Evolutionary conservation across 2,329 filamentous ascomycete species (phyloP).

Genomic region (Fusarium cyanostomum): DNA sequence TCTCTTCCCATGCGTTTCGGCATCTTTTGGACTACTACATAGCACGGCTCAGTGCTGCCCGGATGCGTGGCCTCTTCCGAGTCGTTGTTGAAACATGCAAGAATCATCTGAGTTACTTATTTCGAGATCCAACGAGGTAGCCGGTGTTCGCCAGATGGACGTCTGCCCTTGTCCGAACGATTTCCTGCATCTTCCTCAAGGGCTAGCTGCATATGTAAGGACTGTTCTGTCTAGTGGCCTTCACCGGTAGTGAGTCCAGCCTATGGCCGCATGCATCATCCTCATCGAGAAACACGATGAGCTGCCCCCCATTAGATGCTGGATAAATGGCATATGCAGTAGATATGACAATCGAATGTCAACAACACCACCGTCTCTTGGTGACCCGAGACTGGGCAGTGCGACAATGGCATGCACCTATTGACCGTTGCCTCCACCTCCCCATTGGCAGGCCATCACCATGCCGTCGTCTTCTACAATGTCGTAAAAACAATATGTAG

Average conservation of each 20-base stretch:
- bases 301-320: conserved; percentile 9
- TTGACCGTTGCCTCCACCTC: neutral
- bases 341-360: conserved; percentile 8
- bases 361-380: conserved; percentile 1
- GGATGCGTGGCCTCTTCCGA: conserved; percentile 13
- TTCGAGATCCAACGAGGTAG: conserved; percentile 2
- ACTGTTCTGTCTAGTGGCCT: conserved; percentile 26
- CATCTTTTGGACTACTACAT: neutral
- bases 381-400: conserved; percentile 6
- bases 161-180: conserved; percentile 18
- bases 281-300: conserved; percentile 16
- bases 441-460: neutral
- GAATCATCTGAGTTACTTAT: conserved; percentile 3
- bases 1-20: conserved; percentile 1
- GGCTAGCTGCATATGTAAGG: conserved; percentile 34
- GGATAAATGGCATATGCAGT: conserved; percentile 8
- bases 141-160: conserved; percentile 3
- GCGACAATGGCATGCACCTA: neutral
- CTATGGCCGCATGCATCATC: conserved; percentile 27
- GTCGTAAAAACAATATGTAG: conserved; percentile 5
- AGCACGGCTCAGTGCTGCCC: conserved; percentile 1
- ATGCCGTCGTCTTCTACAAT: conserved; percentile 1
- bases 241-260: conserved; percentile 22
- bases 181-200: conserved; percentile 22
- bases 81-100: conserved; percentile 25